phyloP scores from a whole-genome alignment of 768 basidiomycete species.

The Udeniomyces megalosporus region DNA sequence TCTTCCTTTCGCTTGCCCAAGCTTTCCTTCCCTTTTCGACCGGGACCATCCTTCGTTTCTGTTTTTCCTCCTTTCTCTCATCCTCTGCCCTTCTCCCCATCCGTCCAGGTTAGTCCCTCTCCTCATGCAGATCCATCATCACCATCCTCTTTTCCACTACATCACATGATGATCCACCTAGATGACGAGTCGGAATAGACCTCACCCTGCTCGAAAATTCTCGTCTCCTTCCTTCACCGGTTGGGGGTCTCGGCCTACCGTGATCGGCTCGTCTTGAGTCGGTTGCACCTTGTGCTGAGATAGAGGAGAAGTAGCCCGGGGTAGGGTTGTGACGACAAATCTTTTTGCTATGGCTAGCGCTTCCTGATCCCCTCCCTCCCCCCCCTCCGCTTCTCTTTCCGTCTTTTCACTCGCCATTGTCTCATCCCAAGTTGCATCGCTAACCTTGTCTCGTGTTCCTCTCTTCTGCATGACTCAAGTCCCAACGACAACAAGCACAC shows the following conservation, averaged over 20 bases:
- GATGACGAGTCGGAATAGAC: conserved; percentile 13
- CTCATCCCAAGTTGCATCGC: no score
- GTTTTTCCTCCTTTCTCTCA: no score
- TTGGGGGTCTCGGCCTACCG: no score
- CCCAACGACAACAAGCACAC: background rate
- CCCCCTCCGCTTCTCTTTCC: background rate
- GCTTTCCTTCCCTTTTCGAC: no score
- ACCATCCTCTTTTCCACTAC: background rate
- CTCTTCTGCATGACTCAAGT: background rate
- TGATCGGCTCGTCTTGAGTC: background rate
- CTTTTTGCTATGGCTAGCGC: conserved; percentile 15
- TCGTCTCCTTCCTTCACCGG: background rate
- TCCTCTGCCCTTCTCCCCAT: no score
- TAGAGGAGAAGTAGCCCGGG: conserved; percentile 5
- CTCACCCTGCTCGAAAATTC: background rate
- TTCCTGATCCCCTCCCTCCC: background rate
- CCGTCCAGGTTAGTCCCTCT: no score
- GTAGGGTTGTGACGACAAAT: conserved; percentile 1
- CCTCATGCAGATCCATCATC: no score
- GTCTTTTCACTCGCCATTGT: background rate
- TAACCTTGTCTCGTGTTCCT: background rate
- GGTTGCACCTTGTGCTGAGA: background rate
- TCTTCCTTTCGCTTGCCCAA: no score
- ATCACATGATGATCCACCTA: conserved; percentile 3
- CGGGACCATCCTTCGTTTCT: no score